Percentiles rank a stretch among this genome's conserved stretches.
These are phyloP conservation scores for Pythium aristosporum DNA, from an alignment of 352 stramenopile genomes.

Conservation along the genomic window DNA sequence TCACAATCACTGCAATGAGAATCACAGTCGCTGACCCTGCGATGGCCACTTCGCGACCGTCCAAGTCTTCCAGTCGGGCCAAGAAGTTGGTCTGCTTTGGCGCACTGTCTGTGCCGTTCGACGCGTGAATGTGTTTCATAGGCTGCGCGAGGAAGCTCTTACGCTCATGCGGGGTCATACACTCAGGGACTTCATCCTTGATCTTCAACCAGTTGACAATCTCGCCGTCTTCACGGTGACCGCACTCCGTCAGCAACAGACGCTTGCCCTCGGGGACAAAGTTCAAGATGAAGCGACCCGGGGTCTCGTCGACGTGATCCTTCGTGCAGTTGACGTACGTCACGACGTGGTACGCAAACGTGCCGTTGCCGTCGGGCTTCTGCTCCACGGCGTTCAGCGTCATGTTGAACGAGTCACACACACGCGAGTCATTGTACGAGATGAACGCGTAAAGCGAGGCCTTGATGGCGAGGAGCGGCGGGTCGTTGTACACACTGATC, in stretches of 20 bases:
- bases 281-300: constrained; percentile 82
- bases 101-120: constrained; percentile 48
- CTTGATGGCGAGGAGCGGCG: constrained; percentile 78
- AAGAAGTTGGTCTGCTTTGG: constrained; percentile 69
- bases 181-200: constrained; percentile 76
- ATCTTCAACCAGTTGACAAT: constrained; percentile 88
- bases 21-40: constrained; percentile 50
- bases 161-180: constrained; percentile 76
- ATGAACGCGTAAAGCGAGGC: constrained; percentile 85
- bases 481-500: constrained; percentile 83
- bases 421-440: constrained; percentile 77
- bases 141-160: constrained; percentile 81
- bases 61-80: constrained; percentile 52
- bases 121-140: constrained; percentile 87
- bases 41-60: constrained; percentile 73
- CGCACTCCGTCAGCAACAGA: constrained; percentile 76
- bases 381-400: constrained; percentile 84
- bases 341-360: constrained; percentile 81
- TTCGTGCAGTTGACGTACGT: constrained; percentile 87
- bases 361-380: constrained; percentile 69
- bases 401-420: constrained; percentile 88
- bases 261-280: constrained; percentile 81
- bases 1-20: constrained; percentile 62
- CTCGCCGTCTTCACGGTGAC: constrained; percentile 78
- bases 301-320: constrained; percentile 66